Conservation (phyloP, 495 filamentous ascomycete genomes). For the Hamigera avellanea region DNA sequence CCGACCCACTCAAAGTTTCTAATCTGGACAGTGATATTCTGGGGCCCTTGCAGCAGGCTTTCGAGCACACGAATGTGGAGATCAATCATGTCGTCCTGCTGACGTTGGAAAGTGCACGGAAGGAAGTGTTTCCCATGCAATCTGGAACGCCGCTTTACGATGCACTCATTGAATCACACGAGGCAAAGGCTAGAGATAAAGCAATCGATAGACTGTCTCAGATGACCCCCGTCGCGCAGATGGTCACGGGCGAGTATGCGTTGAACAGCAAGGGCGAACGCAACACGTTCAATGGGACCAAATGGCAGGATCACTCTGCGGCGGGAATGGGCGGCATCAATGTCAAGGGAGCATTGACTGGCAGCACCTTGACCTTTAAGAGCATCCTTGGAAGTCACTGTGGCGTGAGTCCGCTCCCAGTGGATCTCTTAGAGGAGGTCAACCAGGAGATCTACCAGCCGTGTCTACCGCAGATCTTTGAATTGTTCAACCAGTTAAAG, state of each 20-base stretch:
- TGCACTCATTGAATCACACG: constrained; percentile 20
- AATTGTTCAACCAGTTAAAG: constrained; percentile 28
- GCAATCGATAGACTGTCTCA: constrained; percentile 19
- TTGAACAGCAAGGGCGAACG: constrained; percentile 20
- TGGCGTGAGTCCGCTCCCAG: constrained; percentile 30
- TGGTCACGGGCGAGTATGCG: constrained; percentile 30
- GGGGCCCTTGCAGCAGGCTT: constrained; percentile 17
- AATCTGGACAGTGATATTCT: constrained; percentile 27
- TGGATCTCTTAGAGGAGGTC: constrained; percentile 33
- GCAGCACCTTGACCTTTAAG: constrained; percentile 35
- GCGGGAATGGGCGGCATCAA: constrained; percentile 32
- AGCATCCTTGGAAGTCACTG: constrained; percentile 34
- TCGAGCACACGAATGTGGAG: constrained; percentile 13
- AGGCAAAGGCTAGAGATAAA: constrained; percentile 6
- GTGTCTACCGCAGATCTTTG: constrained; percentile 32
- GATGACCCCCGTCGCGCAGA: constrained; percentile 27
- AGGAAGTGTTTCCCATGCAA: constrained; percentile 35
- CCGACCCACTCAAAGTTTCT: constrained; percentile 31
- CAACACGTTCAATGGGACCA: constrained; percentile 11
- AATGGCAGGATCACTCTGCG: constrained; percentile 12
- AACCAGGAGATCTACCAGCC: constrained; percentile 33
- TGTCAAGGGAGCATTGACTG: constrained; percentile 28
- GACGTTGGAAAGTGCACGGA: constrained; percentile 35
- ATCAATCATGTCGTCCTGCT: constrained; percentile 34
- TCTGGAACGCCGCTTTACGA: constrained; percentile 28